Evolutionary conservation across 2,329 filamentous ascomycete species (phyloP).

Genomic region (Aspergillus pseudoterreus): DNA sequence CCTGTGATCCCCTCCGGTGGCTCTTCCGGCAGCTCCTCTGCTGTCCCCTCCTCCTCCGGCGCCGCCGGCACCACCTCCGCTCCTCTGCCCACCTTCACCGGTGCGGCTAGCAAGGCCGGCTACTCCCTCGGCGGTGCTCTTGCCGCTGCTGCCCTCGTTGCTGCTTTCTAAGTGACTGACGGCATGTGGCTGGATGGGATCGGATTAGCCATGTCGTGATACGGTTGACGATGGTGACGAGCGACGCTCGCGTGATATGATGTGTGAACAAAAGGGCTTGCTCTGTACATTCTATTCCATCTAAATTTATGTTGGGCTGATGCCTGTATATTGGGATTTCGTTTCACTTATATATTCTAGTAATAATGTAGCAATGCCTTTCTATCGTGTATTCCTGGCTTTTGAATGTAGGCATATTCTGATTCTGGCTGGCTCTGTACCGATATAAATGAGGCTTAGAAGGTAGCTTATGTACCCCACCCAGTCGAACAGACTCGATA

Average conservation of each 20-base stretch:
- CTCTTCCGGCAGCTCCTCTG: slow-evolving; percentile 5
- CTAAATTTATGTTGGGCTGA: background rate
- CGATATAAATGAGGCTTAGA: too few relatives aligned
- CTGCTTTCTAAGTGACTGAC: background rate
- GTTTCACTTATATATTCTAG: background rate
- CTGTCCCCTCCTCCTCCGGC: slow-evolving; percentile 1
- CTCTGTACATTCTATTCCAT: slow-evolving; percentile 1
- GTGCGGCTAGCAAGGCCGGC: slow-evolving; percentile 4
- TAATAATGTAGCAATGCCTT: background rate
- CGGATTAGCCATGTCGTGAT: background rate
- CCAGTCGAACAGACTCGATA: too few relatives aligned
- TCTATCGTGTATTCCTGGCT: too few relatives aligned
- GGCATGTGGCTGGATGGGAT: background rate
- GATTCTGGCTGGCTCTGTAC: too few relatives aligned
- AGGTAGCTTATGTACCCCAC: too few relatives aligned
- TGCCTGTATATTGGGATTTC: background rate
- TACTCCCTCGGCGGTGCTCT: slow-evolving; percentile 5
- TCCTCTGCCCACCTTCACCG: background rate
- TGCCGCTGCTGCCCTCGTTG: slow-evolving; percentile 4
- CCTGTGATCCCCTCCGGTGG: slow-evolving; percentile 8
- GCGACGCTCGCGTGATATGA: background rate
- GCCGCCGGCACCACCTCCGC: background rate
- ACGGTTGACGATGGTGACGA: background rate
- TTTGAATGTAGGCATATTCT: too few relatives aligned
- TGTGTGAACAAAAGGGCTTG: background rate